Percentiles rank a stretch among this genome's conserved stretches.
Conservation (phyloP, 2,329 filamentous ascomycete genomes). For the Trichoderma pleuroti region DNA sequence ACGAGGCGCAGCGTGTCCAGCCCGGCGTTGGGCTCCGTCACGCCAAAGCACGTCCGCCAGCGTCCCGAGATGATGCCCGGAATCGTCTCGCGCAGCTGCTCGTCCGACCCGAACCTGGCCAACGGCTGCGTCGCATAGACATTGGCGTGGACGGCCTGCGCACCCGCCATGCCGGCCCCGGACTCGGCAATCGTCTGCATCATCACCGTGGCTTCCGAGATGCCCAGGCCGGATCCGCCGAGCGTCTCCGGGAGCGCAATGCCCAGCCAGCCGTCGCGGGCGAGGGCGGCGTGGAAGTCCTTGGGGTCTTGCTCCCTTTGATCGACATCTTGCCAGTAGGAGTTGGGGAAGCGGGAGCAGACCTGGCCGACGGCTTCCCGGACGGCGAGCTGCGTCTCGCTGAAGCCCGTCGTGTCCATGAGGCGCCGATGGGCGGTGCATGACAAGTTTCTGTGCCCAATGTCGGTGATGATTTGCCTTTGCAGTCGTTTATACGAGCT, state of each 20-base stretch:
- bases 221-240: constrained; percentile 71
- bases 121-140: constrained; percentile 75
- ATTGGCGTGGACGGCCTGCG: constrained; percentile 60
- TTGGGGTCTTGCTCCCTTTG: constrained; percentile 66
- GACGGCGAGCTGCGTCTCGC: constrained; percentile 68
- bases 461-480: not conserved
- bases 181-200: constrained; percentile 77
- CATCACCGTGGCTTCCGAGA: constrained; percentile 83
- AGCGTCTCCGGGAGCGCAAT: constrained; percentile 73
- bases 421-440: constrained; percentile 39
- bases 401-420: constrained; percentile 72
- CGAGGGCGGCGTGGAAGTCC: constrained; percentile 71
- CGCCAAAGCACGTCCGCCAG: constrained; percentile 74
- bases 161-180: constrained; percentile 74
- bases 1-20: constrained; percentile 72
- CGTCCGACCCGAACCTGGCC: constrained; percentile 65
- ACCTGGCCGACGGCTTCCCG: constrained; percentile 66
- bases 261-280: constrained; percentile 75
- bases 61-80: constrained; percentile 69
- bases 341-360: constrained; percentile 67
- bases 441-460: constrained; percentile 31
- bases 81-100: constrained; percentile 62
- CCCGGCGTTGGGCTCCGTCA: constrained; percentile 79
- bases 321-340: constrained; percentile 75
- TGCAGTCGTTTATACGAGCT: not conserved